A percentile compares a stretch with the other conserved stretches of the same genome.
Evolutionary conservation across 441 rosid genomes (phyloP).

Genomic region (Breynia disticha): DNA sequence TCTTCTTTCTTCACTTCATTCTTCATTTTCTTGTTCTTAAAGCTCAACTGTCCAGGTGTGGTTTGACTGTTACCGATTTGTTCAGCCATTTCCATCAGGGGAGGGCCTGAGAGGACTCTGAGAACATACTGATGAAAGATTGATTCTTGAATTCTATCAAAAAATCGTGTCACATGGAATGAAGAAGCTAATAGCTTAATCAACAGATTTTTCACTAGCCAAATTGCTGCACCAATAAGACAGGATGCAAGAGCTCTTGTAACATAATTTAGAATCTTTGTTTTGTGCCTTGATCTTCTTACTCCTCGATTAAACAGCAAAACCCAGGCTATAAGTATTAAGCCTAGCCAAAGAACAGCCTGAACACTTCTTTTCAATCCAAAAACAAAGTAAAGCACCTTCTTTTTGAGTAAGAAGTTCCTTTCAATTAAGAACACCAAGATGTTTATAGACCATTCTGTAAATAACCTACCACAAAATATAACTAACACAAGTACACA

Average conservation of each 20-base stretch:
- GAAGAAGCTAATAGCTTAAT: slow-evolving; percentile 35
- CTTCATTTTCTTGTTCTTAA: slow-evolving; percentile 19
- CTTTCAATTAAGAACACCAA: slow-evolving; percentile 39
- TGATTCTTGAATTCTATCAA: slow-evolving; percentile 45
- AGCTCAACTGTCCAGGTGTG: slow-evolving; percentile 33
- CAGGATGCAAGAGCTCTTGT: slow-evolving; percentile 35
- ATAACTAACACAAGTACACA: slow-evolving; percentile 36
- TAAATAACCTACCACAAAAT: slow-evolving; percentile 40
- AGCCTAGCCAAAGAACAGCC: slow-evolving; percentile 35
- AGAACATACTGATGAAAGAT: slow-evolving; percentile 44
- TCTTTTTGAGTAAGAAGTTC: slow-evolving; percentile 45
- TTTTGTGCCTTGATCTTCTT: slow-evolving; percentile 25
- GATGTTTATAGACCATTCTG: slow-evolving; percentile 34
- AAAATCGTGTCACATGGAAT: slow-evolving; percentile 37
- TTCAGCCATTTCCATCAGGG: slow-evolving; percentile 37
- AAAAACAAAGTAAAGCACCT: slow-evolving; percentile 43
- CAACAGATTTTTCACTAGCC: slow-evolving; percentile 34
- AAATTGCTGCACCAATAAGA: slow-evolving; percentile 30
- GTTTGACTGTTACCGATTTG: slow-evolving; percentile 18
- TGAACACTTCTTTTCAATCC: slow-evolving; percentile 43
- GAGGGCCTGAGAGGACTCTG: slow-evolving; percentile 32
- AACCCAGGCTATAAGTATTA: slow-evolving; percentile 49
- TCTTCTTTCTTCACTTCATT: slow-evolving; percentile 28
- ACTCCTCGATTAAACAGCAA: slow-evolving; percentile 36
- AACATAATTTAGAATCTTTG: slow-evolving; percentile 29